These are phyloP conservation scores for Naganishia sp. DNA, from an alignment of 1,284 basidiomycete species.

Conservation along the genomic window DNA sequence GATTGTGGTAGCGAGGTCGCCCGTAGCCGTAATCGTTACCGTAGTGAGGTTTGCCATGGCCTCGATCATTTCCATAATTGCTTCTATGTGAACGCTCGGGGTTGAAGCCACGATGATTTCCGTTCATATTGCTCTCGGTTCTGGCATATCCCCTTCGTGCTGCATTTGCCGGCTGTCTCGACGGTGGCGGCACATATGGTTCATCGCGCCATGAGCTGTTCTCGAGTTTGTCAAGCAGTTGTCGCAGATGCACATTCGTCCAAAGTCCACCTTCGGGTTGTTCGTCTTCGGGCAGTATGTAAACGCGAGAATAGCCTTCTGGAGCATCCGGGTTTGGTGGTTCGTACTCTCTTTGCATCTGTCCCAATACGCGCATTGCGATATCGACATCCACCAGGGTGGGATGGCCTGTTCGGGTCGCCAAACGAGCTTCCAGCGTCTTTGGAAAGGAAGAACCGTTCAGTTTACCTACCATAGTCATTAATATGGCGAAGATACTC, in stretches of 20 bases:
- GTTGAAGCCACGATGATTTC: neutral
- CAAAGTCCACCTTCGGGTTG: slow-evolving; percentile 41
- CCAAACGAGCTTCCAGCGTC: slow-evolving; percentile 42
- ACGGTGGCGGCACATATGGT: slow-evolving; percentile 15
- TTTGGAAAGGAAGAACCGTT: slow-evolving; percentile 29
- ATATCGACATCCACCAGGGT: slow-evolving; percentile 45
- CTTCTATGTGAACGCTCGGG: neutral
- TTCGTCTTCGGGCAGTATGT: slow-evolving; percentile 35
- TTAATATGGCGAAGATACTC: neutral
- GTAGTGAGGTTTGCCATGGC: neutral
- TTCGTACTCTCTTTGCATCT: slow-evolving; percentile 41
- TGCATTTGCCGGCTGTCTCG: neutral
- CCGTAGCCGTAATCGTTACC: neutral
- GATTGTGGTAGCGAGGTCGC: too few relatives aligned
- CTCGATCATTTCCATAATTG: neutral
- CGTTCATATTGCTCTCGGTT: neutral
- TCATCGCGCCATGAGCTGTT: slow-evolving; percentile 27
- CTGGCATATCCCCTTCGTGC: neutral
- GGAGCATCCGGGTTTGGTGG: slow-evolving; percentile 38
- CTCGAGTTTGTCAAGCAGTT: slow-evolving; percentile 32
- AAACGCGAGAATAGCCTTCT: slow-evolving; percentile 46
- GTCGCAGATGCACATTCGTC: slow-evolving; percentile 31
- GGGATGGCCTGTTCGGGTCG: slow-evolving; percentile 43
- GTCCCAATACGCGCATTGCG: slow-evolving; percentile 44
- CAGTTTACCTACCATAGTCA: slow-evolving; percentile 18